Base-by-base conservation (phyloP, 768 basidiomycete genomes). In the Rhodosporidiobolus sp. region DNA sequence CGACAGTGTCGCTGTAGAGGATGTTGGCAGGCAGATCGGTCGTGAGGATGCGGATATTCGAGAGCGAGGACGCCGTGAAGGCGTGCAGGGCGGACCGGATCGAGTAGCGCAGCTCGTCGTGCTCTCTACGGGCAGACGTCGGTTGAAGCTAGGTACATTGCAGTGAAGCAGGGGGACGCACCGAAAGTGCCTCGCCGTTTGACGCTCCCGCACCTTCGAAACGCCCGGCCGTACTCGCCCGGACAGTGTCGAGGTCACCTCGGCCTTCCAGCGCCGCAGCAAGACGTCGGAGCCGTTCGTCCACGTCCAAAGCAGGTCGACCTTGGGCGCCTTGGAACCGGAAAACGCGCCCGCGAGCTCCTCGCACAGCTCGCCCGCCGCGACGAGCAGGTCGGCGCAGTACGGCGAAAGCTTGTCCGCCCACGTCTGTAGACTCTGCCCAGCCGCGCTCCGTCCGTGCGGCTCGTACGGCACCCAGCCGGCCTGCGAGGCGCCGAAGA, bases 71-170 rank as follows among this genome's bases (percentile, higher is more conserved):
- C 11, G 49, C 43, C 8, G 22, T 3, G 55, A 78, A 73, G 26
- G 77, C 61, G 20, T 38, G n/a, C 0, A 78, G 6, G 24, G 72
- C 77, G 5, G 78, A 78, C 5, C 79, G 76, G 3, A 80, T 19
- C 11, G 79, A 78, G 64, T 74, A 78, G 4, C 74, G 68, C 20
- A 80, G 70, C 58, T 80, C 79, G 70, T 76, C 79, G 54, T 78
- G 77, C 43, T 78, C 76, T 20, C 78, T 75, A 49, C 38, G 55
- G 32, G 30, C 28, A 24, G 30, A 24, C 53, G 30, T 49, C 26
- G 28, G 34, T n/a, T 35, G 28, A 32, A 10, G n/a, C n/a, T 32
- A 24, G 12, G 38, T 7, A n/a, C n/a, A 50, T 59, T 38, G n/a
- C 9, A 22, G n/a, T 14, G 17, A 6, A 32, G 14, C 8, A 3